A percentile compares a stretch with the other conserved stretches of the same genome.
These are phyloP conservation scores for Cercospora zeae-maydis DNA, from an alignment of 2,329 filamentous ascomycete species.

Conservation along the genomic window DNA sequence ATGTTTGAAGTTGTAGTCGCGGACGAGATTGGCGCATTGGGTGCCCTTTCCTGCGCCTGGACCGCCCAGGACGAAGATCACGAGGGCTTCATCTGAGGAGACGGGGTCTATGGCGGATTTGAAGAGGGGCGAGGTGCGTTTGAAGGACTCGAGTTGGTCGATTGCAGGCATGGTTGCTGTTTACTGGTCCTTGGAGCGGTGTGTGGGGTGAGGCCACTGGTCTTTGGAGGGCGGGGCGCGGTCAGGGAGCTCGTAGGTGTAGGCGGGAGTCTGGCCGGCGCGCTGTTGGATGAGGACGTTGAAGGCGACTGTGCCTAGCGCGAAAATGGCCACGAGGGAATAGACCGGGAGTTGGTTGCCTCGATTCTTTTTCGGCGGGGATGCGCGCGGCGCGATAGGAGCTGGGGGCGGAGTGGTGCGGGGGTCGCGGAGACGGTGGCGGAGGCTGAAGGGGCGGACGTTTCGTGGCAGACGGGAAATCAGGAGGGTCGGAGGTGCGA, in stretches of 20 bases:
- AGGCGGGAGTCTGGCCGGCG: conserved; percentile 29
- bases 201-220: conserved; percentile 30
- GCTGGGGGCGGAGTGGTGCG: conserved; percentile 9
- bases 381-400: conserved; percentile 15
- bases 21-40: conserved; percentile 83
- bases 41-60: conserved; percentile 96
- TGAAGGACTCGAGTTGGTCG: conserved; percentile 59
- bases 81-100: conserved; percentile 64
- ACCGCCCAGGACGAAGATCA: conserved; percentile 93
- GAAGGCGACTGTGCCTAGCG: conserved; percentile 45
- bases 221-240: conserved; percentile 29
- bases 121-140: conserved; percentile 69
- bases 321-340: conserved; percentile 49
- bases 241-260: conserved; percentile 31
- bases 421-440: neutral
- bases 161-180: conserved; percentile 51
- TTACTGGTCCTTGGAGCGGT: conserved; percentile 31
- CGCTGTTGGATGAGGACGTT: conserved; percentile 46
- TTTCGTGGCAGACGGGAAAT: conserved; percentile 2
- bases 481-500: neutral
- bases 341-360: conserved; percentile 41
- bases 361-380: conserved; percentile 11
- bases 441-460: neutral
- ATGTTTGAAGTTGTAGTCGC: conserved; percentile 86
- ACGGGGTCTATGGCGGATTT: conserved; percentile 46